Base-by-base conservation (phyloP, 805 yeast genomes). In the Candida maesae region DNA sequence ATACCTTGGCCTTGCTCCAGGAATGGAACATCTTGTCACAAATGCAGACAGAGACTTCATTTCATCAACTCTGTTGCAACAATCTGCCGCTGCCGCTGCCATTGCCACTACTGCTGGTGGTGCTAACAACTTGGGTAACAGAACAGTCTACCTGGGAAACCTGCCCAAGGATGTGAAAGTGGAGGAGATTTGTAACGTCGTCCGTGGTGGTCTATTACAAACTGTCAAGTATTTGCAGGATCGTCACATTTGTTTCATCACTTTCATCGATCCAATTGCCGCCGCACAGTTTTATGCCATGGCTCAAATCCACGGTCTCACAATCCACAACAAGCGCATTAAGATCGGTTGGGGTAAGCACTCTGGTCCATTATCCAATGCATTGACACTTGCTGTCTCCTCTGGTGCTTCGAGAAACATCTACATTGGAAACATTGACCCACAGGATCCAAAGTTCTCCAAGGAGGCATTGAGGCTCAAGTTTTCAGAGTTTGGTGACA, bases 341-440 rank as follows among this genome's bases (percentile, higher is more conserved):
- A 87, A 86, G 61, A 89, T 91, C 42, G 96, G 97, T 16, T 91
- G 99, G 98, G 99, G 98, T 35, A 90, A 88, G 64, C 96, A 91
- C 59, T 81, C 95, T 6, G 98, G 98, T 10, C 89, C 95, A 1
- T 71, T 91, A 49, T 81, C 95, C 10, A 84, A 86, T 51, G 89
- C 95, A 3, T 73, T 91, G 43, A 84, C 90, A 7, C 67, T 85
- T 42, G 97, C 97, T 0, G 96, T 90, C 19, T 81, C 93, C 17
- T 84, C 86, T 49, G 98, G 98, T 30, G 98, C 97, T 0, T 80
- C 93, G 16, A 78, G 99, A 64, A 91, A 93, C 58, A 86, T 91
- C 34, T 91, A 93, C 63, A 74, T 91, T 51, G 98, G 97, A 19
- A 74, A 73, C 48, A 80, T 84, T 43, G 72, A 74, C 40, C 64